Evolutionary conservation across 2,329 filamentous ascomycete genomes (phyloP).

Genomic region (Trematosphaeria pertusa): DNA sequence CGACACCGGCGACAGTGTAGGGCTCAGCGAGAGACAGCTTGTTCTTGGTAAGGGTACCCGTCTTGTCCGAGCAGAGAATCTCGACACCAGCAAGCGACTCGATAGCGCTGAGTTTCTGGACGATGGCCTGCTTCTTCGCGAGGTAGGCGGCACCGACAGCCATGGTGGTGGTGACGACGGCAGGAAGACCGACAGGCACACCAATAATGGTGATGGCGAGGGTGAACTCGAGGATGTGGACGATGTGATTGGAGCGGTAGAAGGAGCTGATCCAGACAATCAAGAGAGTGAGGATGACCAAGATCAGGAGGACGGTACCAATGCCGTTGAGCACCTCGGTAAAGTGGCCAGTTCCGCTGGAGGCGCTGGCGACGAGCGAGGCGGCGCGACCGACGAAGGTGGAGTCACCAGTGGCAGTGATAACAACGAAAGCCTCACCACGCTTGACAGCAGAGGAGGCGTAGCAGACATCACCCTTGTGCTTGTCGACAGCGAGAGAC

Average conservation of each 20-base stretch:
- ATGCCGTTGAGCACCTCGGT: constrained; percentile 90
- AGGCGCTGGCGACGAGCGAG: constrained; percentile 80
- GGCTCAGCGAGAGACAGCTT: constrained; percentile 88
- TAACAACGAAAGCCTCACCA: constrained; percentile 82
- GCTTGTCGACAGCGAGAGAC: constrained; percentile 90
- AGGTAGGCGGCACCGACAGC: constrained; percentile 91
- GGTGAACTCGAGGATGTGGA: constrained; percentile 81
- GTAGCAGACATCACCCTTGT: constrained; percentile 80
- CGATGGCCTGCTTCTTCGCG: constrained; percentile 90
- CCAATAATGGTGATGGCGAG: constrained; percentile 90
- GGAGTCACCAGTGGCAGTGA: constrained; percentile 85
- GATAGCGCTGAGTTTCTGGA: constrained; percentile 90
- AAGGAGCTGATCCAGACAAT: constrained; percentile 87
- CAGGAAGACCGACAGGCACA: constrained; percentile 91
- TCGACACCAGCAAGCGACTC: constrained; percentile 92
- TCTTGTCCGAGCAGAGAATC: constrained; percentile 95
- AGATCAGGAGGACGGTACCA: constrained; percentile 77
- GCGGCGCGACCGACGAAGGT: constrained; percentile 91
- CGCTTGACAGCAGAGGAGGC: constrained; percentile 90
- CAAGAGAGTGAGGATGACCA: constrained; percentile 81
- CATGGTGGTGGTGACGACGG: constrained; percentile 94
- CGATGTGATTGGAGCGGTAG: constrained; percentile 84
- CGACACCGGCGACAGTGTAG: constrained; percentile 81
- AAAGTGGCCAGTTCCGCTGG: constrained; percentile 80
- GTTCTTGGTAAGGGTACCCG: constrained; percentile 92